A percentile compares a stretch with the other conserved stretches of the same genome.
Conservation (phyloP, 73 alveolate genomes). For the Tetrahymena thermophila region DNA sequence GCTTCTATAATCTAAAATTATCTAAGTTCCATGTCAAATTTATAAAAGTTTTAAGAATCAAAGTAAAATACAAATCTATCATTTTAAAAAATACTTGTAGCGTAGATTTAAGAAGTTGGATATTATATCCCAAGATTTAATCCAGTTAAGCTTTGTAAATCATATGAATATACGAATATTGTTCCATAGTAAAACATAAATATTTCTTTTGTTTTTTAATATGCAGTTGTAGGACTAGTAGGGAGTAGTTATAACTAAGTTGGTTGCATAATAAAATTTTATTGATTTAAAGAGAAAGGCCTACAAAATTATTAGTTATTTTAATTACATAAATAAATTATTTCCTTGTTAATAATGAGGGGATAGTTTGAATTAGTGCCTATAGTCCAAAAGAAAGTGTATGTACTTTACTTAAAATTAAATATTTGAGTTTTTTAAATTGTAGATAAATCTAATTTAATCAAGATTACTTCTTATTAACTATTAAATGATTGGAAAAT, state of each 20-base stretch:
- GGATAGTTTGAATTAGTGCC: background rate
- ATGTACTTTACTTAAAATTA: background rate
- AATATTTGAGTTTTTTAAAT: background rate
- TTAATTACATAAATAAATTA: background rate
- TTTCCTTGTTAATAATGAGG: too few species aligned
- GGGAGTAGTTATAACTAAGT: background rate
- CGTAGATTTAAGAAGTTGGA: background rate
- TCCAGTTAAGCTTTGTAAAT: background rate
- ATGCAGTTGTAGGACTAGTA: background rate
- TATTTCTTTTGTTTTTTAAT: background rate
- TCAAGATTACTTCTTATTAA: too few species aligned
- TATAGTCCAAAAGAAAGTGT: background rate
- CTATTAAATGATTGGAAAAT: background rate
- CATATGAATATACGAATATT: background rate
- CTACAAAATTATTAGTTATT: background rate
- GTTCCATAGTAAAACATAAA: background rate
- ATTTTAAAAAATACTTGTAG: too few species aligned
- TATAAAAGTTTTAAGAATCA: background rate
- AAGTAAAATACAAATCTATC: background rate
- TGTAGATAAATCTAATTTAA: background rate
- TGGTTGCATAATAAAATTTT: background rate
- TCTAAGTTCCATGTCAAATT: background rate
- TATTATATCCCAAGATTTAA: background rate
- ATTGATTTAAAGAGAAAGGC: background rate
- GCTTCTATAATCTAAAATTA: background rate